phyloP scores from a whole-genome alignment of 371 early-diverging fungal genomes.

The Mucor plumbeus region DNA sequence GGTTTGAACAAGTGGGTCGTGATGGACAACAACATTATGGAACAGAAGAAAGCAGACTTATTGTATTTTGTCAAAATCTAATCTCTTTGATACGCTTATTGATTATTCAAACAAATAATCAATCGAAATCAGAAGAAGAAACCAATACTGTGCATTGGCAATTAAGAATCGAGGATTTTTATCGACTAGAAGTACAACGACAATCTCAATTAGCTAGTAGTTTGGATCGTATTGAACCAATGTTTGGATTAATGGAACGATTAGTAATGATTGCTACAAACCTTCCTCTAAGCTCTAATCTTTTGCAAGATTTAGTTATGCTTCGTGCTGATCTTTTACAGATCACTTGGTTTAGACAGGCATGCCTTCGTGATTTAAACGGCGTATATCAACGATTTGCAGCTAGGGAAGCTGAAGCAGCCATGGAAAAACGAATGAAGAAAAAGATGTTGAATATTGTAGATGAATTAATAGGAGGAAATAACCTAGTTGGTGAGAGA shows the following conservation, averaged over 20 bases:
- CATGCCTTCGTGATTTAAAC: conserved; percentile 51
- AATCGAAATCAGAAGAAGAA: conserved; percentile 15
- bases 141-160: conserved; percentile 31
- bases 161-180: conserved; percentile 43
- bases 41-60: conserved; percentile 36
- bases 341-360: conserved; percentile 50
- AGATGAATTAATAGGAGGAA: conserved; percentile 48
- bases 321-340: conserved; percentile 46
- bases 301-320: conserved; percentile 47
- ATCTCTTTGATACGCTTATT: conserved; percentile 54
- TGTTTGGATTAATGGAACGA: conserved; percentile 48
- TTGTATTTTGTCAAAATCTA: conserved; percentile 56
- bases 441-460: conserved; percentile 51
- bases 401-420: conserved; percentile 32
- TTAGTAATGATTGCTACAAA: conserved; percentile 44
- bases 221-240: conserved; percentile 42
- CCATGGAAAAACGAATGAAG: conserved; percentile 41
- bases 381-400: conserved; percentile 55
- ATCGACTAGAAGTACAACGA: conserved; percentile 35
- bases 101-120: conserved; percentile 47
- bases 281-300: conserved; percentile 44
- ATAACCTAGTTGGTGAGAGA: conserved; percentile 23
- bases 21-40: conserved; percentile 37
- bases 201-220: conserved; percentile 39
- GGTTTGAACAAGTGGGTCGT: conserved; percentile 47